phyloP scores from a whole-genome alignment of 768 basidiomycete species.

The Thelephora aurantiotincta region DNA sequence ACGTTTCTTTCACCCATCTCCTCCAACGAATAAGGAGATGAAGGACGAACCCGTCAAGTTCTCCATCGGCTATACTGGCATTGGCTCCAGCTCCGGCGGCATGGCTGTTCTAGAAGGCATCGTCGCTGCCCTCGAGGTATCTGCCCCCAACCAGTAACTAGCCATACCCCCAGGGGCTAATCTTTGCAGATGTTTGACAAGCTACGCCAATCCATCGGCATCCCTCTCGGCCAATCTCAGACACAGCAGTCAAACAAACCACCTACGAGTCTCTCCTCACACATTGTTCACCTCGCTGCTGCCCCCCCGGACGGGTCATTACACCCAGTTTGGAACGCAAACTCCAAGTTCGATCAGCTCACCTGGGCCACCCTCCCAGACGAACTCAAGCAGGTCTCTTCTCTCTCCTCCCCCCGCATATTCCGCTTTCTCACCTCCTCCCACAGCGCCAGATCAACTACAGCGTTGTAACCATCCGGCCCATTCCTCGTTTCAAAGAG shows the following conservation, averaged over 20 bases:
- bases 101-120: slow-evolving; percentile 62
- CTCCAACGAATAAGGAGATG: slow-evolving; percentile 28
- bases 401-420: not conserved
- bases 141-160: slow-evolving; percentile 5
- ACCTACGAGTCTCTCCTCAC: slow-evolving; percentile 13
- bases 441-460: slow-evolving; percentile 5
- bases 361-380: slow-evolving; percentile 7
- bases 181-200: slow-evolving; percentile 26
- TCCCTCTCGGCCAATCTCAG: slow-evolving; percentile 6
- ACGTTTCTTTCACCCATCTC: slow-evolving; percentile 38
- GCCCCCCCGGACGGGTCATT: slow-evolving; percentile 38
- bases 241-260: not conserved
- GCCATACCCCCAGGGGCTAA: too few relatives aligned
- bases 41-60: slow-evolving; percentile 30
- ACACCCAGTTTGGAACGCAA: slow-evolving; percentile 40
- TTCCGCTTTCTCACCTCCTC: not conserved
- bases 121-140: slow-evolving; percentile 56
- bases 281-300: slow-evolving; percentile 51
- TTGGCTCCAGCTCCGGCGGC: slow-evolving; percentile 21
- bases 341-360: slow-evolving; percentile 27
- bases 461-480: slow-evolving; percentile 2
- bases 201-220: slow-evolving; percentile 9
- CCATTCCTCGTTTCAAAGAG: slow-evolving; percentile 2
- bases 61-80: slow-evolving; percentile 44
- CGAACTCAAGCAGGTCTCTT: slow-evolving; percentile 6